Percentiles rank a stretch among this genome's conserved stretches.
phyloP scores from a whole-genome alignment of 331 rosid species.

The Acacia pycnantha region DNA sequence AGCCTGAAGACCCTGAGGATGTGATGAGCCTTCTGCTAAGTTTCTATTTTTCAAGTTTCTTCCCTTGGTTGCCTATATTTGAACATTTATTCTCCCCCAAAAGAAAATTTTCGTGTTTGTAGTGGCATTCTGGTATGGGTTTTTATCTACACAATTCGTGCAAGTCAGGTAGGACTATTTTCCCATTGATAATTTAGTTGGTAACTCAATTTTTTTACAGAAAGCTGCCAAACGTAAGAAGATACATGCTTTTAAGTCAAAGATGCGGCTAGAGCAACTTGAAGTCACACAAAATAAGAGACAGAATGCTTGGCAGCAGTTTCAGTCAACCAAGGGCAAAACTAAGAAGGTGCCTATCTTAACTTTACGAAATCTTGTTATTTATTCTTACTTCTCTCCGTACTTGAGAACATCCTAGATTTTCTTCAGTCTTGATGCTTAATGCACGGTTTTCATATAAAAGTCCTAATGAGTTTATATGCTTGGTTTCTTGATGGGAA shows the following conservation, averaged over 20 bases:
- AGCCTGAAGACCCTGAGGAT: conserved; percentile 93
- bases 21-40: conserved; percentile 56
- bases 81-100: neutral
- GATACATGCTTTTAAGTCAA: conserved; percentile 95
- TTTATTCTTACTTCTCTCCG: neutral
- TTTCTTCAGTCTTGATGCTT: neutral
- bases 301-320: conserved; percentile 99
- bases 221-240: conserved; percentile 86
- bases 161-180: neutral
- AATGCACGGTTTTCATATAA: neutral
- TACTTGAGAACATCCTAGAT: neutral
- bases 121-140: conserved; percentile 1
- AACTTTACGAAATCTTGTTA: neutral
- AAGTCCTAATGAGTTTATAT: neutral
- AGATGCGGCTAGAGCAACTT: conserved; percentile 92
- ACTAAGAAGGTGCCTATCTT: conserved; percentile 71
- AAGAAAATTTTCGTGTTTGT: neutral
- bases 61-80: neutral
- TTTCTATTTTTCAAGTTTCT: neutral
- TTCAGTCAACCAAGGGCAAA: conserved; percentile 91
- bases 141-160: conserved; percentile 2
- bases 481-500: neutral
- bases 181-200: conserved; percentile 22
- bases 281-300: conserved; percentile 96
- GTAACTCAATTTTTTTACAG: conserved; percentile 39